phyloP scores from a whole-genome alignment of 345 rosid species.

The Populus nigra region DNA sequence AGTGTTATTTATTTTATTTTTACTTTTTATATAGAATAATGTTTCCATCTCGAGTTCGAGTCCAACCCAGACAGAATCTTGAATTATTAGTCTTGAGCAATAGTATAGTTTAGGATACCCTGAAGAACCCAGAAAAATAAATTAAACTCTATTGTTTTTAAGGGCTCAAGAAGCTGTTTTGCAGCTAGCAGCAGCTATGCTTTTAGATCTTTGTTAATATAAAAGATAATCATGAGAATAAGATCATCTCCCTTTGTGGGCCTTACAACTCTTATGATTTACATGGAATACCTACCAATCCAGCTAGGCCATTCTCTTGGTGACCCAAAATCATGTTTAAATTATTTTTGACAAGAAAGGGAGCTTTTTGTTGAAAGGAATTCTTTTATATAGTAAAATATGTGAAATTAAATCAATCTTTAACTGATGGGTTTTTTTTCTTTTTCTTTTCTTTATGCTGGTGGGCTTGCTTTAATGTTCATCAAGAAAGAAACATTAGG shows the following conservation, averaged over 20 bases:
- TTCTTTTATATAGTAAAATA: not conserved
- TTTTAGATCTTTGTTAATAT: not conserved
- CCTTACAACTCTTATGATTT: constrained; percentile 51
- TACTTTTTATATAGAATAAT: not conserved
- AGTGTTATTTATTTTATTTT: not conserved
- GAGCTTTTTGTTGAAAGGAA: constrained; percentile 14
- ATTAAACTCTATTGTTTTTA: constrained; percentile 15
- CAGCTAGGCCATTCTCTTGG: constrained; percentile 51
- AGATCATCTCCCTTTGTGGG: constrained; percentile 43
- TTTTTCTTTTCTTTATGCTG: not conserved
- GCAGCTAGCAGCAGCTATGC: constrained; percentile 5
- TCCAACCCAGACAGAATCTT: too few relatives aligned
- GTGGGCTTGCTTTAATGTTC: not conserved
- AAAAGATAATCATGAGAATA: constrained; percentile 15
- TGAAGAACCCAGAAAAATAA: not conserved
- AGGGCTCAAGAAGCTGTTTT: constrained; percentile 35
- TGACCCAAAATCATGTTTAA: constrained; percentile 34
- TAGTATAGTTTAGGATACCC: too few relatives aligned
- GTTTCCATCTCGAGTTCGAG: not conserved
- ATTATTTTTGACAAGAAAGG: constrained; percentile 36
- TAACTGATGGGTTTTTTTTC: not conserved
- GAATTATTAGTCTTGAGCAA: too few relatives aligned
- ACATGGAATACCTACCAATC: constrained; percentile 57
- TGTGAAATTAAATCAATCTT: not conserved
- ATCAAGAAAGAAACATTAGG: not conserved